Base-by-base conservation (phyloP, 257 asterid species). In the Solanum chmielewskii region DNA sequence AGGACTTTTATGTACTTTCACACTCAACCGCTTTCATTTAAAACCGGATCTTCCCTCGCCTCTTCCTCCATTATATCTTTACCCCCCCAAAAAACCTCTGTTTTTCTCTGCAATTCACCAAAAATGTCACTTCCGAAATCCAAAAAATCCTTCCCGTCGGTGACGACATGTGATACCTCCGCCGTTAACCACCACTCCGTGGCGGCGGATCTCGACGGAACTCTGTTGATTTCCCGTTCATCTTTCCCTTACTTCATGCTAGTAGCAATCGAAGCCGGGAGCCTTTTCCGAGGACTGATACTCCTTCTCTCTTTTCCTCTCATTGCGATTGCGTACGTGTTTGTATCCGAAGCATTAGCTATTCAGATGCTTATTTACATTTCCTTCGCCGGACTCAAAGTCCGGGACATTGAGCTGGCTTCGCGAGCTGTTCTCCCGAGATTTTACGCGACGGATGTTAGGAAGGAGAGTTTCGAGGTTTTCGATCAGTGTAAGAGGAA, bases 161-260 rank as follows among this genome's bases (percentile, higher is more conserved):
- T 97, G 44, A 96, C 93, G 45, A 93, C 92, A 90, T 97, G 98
- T 76, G 97, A 95, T 60, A 86, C 88, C 91, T 66, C 97, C 44
- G 74, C 76, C 74, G 84, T 78, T 10, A 86, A 87, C 88, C 89
- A 89, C 88, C 86, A 73, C 15, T 94, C 99, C 1, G 90, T 97
- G 8, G 99, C 99, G 89, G 99, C 99, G 86, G 99, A 97, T 89
- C 95, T 97, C 10, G 99, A 97, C 90, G 99, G 99, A 12, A 97
- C 99, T 2, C 96, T 97, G 14, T 90, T 97, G 23, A 95, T 94
- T 87, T 92, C 96, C 78, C 89, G 99, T 33, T 97, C 99, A 45
- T 96, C 99, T 76, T 97, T 97, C 91, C 99, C 99, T 0, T 97
- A 97, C 92, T 97, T 96, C 96, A 95, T 97, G 99, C 93, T 97